Base-by-base conservation (phyloP, 768 basidiomycete species). In the Pilatotrama ljubarskyi region DNA sequence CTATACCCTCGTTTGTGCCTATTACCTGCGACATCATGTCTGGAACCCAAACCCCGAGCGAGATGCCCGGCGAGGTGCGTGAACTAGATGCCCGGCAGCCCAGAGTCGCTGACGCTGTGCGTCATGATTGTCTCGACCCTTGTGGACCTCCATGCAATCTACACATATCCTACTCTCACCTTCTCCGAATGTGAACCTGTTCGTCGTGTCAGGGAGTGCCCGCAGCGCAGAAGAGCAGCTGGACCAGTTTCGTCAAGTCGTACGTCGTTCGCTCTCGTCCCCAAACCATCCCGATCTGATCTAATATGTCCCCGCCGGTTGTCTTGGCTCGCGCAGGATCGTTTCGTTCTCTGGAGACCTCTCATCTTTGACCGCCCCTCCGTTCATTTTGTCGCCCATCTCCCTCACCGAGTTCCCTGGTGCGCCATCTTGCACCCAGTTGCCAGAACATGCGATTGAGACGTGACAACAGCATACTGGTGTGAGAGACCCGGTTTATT, bases 381-480 rank as follows among this genome's bases (percentile, higher is more conserved):
- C 92, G 0, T 95, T 98, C 77, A 97, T 98, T 64, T 83, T 96
- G 47, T 94, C 91, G 1, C 93, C 93, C 9, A 85, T 87, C 4
- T 96, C 93, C 2, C 82, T 96, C 51, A 95, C 94, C 0, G 94
- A 95, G 73, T 97, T 91, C 70, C 93, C 93, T 61, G 88, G 91
- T 92, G 60, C 59, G 84, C 71, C 37, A 44, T 20, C 13, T 6
- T 37, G 25, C 15, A 17, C 32, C 46, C 17, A 11, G 24, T 37
- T n/a, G 24, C 43, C 43, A 26, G 13, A 25, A 36, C 17, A 49
- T 24, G n/a, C 41, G 22, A 36, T 53, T 63, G 48, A 59, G 44
- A 40, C 25, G 18, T 18, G n/a, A 40, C 7, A 15, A 32, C 64
- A 92, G 95, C 95, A 0, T 97, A 98, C 75, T 98, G 96, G 96